A percentile compares a stretch with the other conserved stretches of the same genome.
phyloP scores from a whole-genome alignment of 2,329 filamentous ascomycete species.

The Tricladium varicosporioides region DNA sequence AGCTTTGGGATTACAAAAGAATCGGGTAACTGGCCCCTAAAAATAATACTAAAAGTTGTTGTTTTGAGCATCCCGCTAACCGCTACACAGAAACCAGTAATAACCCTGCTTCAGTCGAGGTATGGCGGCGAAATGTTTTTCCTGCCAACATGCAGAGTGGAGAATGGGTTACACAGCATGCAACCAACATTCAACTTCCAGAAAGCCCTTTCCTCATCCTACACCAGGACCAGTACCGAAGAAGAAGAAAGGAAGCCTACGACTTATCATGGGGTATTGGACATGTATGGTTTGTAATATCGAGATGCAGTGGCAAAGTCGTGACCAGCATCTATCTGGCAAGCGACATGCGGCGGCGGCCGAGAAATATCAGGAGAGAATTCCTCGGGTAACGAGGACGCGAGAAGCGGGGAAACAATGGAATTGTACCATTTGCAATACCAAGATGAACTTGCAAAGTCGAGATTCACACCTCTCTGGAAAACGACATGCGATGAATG shows the following conservation, averaged over 20 bases:
- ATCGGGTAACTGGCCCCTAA: too few relatives aligned
- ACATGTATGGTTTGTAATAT: conserved; percentile 4
- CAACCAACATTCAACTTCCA: background rate
- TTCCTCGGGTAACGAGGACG: background rate
- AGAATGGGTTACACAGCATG: conserved; percentile 5
- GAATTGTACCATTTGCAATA: conserved; percentile 3
- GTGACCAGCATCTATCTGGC: conserved; percentile 2
- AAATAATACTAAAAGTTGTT: too few relatives aligned
- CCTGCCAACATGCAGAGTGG: background rate
- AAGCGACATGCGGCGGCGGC: background rate
- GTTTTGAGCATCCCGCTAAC: too few relatives aligned
- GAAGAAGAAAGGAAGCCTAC: background rate
- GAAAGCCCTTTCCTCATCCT: background rate
- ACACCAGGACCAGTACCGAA: background rate
- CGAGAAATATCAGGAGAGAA: background rate
- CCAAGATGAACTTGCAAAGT: background rate
- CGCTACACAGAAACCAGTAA: background rate
- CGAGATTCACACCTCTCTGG: conserved; percentile 6
- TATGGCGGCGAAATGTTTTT: background rate
- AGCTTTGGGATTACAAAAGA: too few relatives aligned
- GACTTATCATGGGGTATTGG: conserved; percentile 4
- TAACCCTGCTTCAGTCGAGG: background rate
- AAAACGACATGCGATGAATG: conserved; percentile 1
- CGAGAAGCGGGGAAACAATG: conserved; percentile 1
- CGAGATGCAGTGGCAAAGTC: conserved; percentile 1